Evolutionary conservation across 2,329 filamentous ascomycete species (phyloP).

Genomic region (Cladorrhinum sp.): DNA sequence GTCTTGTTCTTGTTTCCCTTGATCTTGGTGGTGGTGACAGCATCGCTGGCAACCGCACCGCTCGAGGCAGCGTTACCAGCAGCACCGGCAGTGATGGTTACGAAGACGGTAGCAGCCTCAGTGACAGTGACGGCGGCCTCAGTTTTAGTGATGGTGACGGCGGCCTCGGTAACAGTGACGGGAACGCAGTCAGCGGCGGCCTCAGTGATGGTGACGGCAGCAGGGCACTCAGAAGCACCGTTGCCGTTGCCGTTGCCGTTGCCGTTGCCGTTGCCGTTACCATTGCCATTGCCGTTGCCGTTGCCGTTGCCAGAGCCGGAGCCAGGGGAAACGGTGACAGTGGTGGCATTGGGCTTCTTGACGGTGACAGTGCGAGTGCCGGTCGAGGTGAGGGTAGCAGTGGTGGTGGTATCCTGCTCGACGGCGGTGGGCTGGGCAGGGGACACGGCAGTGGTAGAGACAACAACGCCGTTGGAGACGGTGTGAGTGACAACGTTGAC

Average conservation of each 20-base stretch:
- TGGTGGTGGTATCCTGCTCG: slow-evolving; percentile 23
- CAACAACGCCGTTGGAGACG: slow-evolving; percentile 1
- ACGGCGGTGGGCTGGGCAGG: slow-evolving; percentile 8
- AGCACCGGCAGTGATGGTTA: slow-evolving; percentile 6
- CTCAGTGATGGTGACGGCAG: slow-evolving; percentile 1
- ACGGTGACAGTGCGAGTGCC: slow-evolving; percentile 30
- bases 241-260: slow-evolving; percentile 7
- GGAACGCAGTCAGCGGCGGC: neutral
- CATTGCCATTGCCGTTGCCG: slow-evolving; percentile 17
- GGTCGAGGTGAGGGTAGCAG: slow-evolving; percentile 27
- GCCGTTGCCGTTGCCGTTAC: slow-evolving; percentile 15
- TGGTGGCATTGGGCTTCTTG: slow-evolving; percentile 18
- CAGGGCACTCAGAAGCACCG: slow-evolving; percentile 2
- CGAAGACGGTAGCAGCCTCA: neutral
- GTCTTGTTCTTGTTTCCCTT: slow-evolving; percentile 1
- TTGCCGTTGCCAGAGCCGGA: slow-evolving; percentile 7
- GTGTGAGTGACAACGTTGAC: slow-evolving; percentile 24
- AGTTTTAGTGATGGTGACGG: neutral
- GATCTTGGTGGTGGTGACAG: slow-evolving; percentile 9
- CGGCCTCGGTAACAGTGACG: slow-evolving; percentile 1
- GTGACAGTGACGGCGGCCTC: neutral
- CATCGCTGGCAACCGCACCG: slow-evolving; percentile 5
- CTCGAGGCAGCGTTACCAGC: slow-evolving; percentile 9
- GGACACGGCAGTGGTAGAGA: slow-evolving; percentile 2
- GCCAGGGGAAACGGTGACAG: slow-evolving; percentile 5